Evolutionary conservation across 306 rosid species (phyloP).

Genomic region (Clitoria ternatea): DNA sequence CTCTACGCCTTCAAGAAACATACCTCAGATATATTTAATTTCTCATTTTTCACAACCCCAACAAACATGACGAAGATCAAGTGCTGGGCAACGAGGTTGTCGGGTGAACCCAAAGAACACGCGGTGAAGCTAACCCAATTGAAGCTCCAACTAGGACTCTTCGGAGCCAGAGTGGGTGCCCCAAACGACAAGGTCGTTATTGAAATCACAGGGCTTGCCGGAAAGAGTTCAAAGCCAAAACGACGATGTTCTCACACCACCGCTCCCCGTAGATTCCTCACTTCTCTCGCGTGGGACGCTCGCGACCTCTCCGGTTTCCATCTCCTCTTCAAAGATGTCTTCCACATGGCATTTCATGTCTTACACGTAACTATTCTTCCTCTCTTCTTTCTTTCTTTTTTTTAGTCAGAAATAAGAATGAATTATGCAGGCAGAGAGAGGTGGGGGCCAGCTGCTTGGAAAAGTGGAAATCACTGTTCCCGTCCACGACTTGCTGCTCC

Average conservation of each 20-base stretch:
- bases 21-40: too few species aligned
- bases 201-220: constrained; percentile 27
- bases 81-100: constrained; percentile 41
- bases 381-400: not conserved
- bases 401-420: not conserved
- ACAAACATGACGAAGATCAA: constrained; percentile 18
- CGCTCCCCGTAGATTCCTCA: not conserved
- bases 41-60: too few species aligned
- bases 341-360: constrained; percentile 42
- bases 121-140: constrained; percentile 45
- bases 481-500: constrained; percentile 33
- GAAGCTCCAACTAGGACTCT: constrained; percentile 42
- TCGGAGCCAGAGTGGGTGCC: constrained; percentile 11
- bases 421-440: constrained; percentile 38
- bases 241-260: constrained; percentile 32
- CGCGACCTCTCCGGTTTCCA: constrained; percentile 26
- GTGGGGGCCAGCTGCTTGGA: constrained; percentile 45
- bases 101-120: constrained; percentile 25
- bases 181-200: constrained; percentile 25
- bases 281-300: constrained; percentile 38
- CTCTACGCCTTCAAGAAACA: too few species aligned
- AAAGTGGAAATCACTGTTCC: constrained; percentile 36
- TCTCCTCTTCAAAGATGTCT: constrained; percentile 26
- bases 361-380: constrained; percentile 37
- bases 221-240: not conserved